Evolutionary conservation across 2,329 filamentous ascomycete species (phyloP).

Genomic region (Ceratocystis destructans): DNA sequence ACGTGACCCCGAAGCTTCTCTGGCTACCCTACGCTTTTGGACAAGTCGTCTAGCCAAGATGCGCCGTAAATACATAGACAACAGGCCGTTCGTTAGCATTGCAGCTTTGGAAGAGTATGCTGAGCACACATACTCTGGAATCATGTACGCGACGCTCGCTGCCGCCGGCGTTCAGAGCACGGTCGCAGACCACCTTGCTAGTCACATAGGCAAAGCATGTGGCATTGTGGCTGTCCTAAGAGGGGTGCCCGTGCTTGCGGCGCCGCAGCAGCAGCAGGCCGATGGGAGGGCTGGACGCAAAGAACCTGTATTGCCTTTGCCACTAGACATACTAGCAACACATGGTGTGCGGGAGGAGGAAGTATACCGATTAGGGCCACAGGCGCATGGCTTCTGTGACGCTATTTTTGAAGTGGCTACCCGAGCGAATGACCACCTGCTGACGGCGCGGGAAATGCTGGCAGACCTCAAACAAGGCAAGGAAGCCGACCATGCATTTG

Average conservation of each 20-base stretch:
- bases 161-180: conserved; percentile 66
- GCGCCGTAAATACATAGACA: conserved; percentile 68
- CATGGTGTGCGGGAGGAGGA: conserved; percentile 74
- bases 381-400: conserved; percentile 71
- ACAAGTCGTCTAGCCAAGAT: conserved; percentile 64
- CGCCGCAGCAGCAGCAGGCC: conserved; percentile 13
- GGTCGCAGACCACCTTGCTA: conserved; percentile 81
- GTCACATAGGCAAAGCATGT: conserved; percentile 85
- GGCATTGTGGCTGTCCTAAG: conserved; percentile 80
- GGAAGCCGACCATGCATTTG: conserved; percentile 72
- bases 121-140: conserved; percentile 85
- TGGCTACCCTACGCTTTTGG: conserved; percentile 54
- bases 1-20: conserved; percentile 30
- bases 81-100: conserved; percentile 64
- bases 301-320: conserved; percentile 53
- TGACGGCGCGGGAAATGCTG: conserved; percentile 86
- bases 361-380: conserved; percentile 64
- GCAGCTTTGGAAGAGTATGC: conserved; percentile 71
- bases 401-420: conserved; percentile 88
- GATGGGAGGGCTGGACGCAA: conserved; percentile 23
- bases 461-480: conserved; percentile 60
- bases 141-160: conserved; percentile 78
- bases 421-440: conserved; percentile 85
- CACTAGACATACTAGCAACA: conserved; percentile 80
- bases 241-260: conserved; percentile 72